Conservation (phyloP, 2,329 filamentous ascomycete species). For the Fusarium setosum region DNA sequence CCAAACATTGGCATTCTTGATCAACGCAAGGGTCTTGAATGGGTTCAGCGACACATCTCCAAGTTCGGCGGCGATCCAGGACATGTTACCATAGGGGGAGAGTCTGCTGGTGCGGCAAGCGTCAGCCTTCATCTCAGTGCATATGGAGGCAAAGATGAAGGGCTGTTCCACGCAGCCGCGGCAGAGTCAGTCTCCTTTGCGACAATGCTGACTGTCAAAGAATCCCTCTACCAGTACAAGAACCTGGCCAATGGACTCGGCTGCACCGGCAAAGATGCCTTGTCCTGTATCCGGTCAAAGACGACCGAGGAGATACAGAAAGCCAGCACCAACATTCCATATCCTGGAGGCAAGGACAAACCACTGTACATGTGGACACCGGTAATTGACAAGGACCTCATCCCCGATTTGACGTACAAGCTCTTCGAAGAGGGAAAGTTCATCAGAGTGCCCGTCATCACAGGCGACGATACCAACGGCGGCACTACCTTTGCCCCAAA, state of each 20-base stretch:
- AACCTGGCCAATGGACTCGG: conserved; percentile 57
- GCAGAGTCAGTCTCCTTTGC: conserved; percentile 65
- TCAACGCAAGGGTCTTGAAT: conserved; percentile 75
- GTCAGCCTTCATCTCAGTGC: conserved; percentile 73
- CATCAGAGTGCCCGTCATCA: conserved; percentile 65
- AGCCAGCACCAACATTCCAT: conserved; percentile 53
- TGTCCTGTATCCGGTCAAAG: conserved; percentile 60
- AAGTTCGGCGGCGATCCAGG: conserved; percentile 76
- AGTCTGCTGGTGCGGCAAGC: conserved; percentile 74
- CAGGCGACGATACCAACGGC: conserved; percentile 52
- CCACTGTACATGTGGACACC: conserved; percentile 67
- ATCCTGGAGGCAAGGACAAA: conserved; percentile 38
- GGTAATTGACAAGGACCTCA: conserved; percentile 64
- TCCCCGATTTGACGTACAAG: conserved; percentile 62
- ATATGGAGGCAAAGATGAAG: conserved; percentile 59
- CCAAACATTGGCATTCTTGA: conserved; percentile 78
- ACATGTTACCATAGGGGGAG: conserved; percentile 76
- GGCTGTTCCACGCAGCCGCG: conserved; percentile 63
- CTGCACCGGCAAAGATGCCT: conserved; percentile 52
- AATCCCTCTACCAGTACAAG: conserved; percentile 65
- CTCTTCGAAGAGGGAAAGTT: conserved; percentile 61
- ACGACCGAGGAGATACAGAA: conserved; percentile 55
- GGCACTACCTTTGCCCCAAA: conserved; percentile 51
- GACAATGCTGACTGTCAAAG: conserved; percentile 55
- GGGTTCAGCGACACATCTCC: conserved; percentile 74